These are phyloP conservation scores for Ustilago cynodontis DNA, from an alignment of 1,284 basidiomycete genomes.

Conservation along the genomic window DNA sequence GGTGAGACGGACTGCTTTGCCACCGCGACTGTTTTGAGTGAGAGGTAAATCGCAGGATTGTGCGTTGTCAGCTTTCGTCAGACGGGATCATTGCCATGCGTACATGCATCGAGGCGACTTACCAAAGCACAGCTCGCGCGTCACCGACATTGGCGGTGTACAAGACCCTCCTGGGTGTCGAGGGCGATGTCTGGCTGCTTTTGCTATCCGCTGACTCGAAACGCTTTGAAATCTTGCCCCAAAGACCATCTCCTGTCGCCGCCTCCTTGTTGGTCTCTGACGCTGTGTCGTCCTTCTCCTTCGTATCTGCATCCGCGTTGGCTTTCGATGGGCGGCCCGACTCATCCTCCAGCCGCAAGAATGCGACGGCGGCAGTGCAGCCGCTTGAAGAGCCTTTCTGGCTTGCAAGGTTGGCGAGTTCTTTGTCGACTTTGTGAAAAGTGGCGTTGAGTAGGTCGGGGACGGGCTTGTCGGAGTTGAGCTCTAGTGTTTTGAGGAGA, in stretches of 20 bases:
- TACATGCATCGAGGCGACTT: constrained; percentile 40
- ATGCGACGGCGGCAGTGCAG: constrained; percentile 96
- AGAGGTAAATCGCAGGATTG: constrained; percentile 77
- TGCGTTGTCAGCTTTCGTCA: neutral
- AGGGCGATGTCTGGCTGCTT: constrained; percentile 4
- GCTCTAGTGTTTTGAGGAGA: constrained; percentile 71
- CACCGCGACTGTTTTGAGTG: constrained; percentile 75
- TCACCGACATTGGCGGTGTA: constrained; percentile 98
- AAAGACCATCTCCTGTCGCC: constrained; percentile 24
- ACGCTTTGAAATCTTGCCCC: constrained; percentile 37
- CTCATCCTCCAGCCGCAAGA: constrained; percentile 90
- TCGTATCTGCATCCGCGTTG: neutral
- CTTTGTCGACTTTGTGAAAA: constrained; percentile 89
- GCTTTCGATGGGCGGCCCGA: constrained; percentile 64
- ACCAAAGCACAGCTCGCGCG: constrained; percentile 86
- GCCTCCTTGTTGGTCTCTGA: constrained; percentile 4
- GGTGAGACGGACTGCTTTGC: constrained; percentile 90
- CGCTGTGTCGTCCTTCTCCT: neutral
- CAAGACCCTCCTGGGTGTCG: constrained; percentile 78
- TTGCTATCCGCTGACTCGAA: constrained; percentile 38
- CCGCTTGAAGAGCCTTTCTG: constrained; percentile 93
- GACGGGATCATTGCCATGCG: neutral
- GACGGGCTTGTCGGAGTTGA: constrained; percentile 75
- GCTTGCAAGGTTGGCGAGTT: constrained; percentile 83
- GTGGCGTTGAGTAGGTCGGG: constrained; percentile 92